phyloP scores from a whole-genome alignment of 2,329 filamentous ascomycete species.

The Fusarium sp. region DNA sequence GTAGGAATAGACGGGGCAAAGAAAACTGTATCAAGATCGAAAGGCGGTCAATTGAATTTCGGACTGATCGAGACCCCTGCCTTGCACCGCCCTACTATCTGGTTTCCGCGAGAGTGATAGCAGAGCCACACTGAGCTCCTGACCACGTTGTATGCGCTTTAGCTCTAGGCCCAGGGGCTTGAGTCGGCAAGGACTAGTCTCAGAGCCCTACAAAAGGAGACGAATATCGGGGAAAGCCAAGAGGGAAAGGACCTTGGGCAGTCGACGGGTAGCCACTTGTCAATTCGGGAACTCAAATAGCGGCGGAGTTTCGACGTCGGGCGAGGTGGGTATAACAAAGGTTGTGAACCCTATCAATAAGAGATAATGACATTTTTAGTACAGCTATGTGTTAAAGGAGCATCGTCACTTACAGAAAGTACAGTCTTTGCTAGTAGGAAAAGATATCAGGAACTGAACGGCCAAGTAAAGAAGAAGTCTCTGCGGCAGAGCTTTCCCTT shows the following conservation, averaged over 20 bases:
- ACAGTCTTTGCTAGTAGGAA: background rate
- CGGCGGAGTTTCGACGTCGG: background rate
- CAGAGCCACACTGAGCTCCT: background rate
- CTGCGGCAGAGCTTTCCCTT: background rate
- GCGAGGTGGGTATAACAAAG: background rate
- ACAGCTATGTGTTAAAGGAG: background rate
- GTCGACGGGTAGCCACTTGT: background rate
- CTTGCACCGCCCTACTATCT: background rate
- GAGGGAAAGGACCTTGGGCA: background rate
- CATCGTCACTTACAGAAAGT: background rate
- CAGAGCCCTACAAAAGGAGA: background rate
- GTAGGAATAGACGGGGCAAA: background rate
- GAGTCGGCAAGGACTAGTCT: background rate
- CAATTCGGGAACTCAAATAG: background rate
- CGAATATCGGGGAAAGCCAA: background rate
- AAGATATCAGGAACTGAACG: background rate
- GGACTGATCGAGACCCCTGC: background rate
- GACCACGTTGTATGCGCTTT: background rate
- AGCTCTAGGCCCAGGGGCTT: background rate
- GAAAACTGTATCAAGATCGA: no score
- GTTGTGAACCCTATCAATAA: background rate
- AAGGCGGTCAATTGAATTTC: background rate
- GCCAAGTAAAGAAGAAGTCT: background rate
- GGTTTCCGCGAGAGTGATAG: background rate
- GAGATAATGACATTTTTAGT: background rate